Conservation (phyloP, 2,329 filamentous ascomycete species). For the Trichoderma hamatum region DNA sequence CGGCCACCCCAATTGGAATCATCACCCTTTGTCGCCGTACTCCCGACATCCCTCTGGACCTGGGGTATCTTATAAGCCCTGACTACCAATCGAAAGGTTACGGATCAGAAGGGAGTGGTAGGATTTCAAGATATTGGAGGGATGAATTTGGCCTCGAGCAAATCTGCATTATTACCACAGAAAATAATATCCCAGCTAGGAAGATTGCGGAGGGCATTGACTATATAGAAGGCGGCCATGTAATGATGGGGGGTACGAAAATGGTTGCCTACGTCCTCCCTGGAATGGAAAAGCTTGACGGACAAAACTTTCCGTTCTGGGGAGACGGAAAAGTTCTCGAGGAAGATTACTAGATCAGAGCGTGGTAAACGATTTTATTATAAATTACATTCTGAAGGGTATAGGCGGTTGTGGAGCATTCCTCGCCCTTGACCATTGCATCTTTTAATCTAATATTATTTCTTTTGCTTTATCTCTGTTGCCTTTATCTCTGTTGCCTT, state of each 20-base stretch:
- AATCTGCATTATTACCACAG: not conserved
- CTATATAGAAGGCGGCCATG: not conserved
- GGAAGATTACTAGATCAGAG: too few species aligned
- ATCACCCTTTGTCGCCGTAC: conserved; percentile 4
- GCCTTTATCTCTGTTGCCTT: too few species aligned
- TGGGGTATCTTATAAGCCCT: not conserved
- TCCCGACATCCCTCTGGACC: not conserved
- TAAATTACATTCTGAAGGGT: too few species aligned
- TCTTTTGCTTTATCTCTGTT: too few species aligned
- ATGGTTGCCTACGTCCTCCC: not conserved
- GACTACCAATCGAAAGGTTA: not conserved
- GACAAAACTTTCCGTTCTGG: not conserved
- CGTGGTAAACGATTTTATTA: too few species aligned
- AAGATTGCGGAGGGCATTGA: not conserved
- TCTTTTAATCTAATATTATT: too few species aligned
- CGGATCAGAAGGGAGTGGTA: not conserved
- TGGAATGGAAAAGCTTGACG: conserved; percentile 1
- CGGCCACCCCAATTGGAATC: not conserved
- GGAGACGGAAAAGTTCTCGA: not conserved
- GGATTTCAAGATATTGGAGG: not conserved
- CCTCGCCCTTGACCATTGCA: too few species aligned
- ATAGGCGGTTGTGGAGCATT: too few species aligned
- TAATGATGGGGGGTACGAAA: not conserved
- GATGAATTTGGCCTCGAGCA: conserved; percentile 6
- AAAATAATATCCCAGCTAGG: not conserved